phyloP scores from a whole-genome alignment of 2,329 filamentous ascomycete species.

The Aspergillus sojae region DNA sequence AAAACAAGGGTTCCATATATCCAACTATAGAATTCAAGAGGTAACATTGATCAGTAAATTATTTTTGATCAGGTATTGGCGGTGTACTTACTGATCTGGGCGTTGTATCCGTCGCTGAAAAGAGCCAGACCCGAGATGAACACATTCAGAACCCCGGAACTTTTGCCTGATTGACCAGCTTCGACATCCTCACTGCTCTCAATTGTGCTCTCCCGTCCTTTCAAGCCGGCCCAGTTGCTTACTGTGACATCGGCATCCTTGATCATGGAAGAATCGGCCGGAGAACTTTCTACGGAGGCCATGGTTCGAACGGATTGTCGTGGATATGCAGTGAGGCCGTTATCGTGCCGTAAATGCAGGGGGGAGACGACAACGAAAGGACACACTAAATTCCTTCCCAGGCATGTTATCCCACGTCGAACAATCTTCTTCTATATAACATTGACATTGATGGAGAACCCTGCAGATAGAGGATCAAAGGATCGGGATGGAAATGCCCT shows the following conservation, averaged over 20 bases:
- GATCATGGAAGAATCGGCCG: constrained; percentile 15
- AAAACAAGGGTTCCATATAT: constrained; percentile 42
- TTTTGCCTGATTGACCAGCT: background rate
- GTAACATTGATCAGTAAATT: background rate
- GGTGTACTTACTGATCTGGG: constrained; percentile 31
- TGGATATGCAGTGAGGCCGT: background rate
- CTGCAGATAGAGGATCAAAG: background rate
- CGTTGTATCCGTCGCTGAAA: constrained; percentile 45
- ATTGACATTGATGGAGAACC: background rate
- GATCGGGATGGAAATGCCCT: background rate
- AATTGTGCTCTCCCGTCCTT: background rate
- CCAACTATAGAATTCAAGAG: constrained; percentile 18
- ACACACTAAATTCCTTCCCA: background rate
- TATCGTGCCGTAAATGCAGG: background rate
- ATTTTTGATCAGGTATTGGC: background rate
- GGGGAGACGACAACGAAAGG: background rate
- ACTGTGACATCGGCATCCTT: constrained; percentile 12
- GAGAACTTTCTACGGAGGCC: constrained; percentile 7
- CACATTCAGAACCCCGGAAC: constrained; percentile 36
- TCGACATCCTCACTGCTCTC: background rate
- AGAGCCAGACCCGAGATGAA: constrained; percentile 41
- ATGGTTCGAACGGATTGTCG: background rate
- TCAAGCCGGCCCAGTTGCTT: constrained; percentile 8
- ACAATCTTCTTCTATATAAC: background rate
- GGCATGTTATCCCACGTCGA: background rate